A percentile compares a stretch with the other conserved stretches of the same genome.
phyloP scores from a whole-genome alignment of 2,329 filamentous ascomycete species.

The Curvularia sp. region DNA sequence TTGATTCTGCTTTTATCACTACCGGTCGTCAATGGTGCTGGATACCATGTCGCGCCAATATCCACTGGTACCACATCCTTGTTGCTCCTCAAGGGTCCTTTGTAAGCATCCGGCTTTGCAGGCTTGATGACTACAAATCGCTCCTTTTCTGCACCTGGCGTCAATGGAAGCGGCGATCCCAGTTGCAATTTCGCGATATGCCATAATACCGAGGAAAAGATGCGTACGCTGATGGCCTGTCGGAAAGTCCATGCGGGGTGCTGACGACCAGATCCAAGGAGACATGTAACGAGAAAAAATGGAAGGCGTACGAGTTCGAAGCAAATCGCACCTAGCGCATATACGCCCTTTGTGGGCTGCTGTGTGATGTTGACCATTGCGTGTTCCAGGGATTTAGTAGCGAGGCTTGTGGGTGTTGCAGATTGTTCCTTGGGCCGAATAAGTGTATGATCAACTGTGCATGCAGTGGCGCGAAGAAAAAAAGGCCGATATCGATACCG shows the following conservation, averaged over 20 bases:
- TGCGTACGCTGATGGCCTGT: slow-evolving; percentile 48
- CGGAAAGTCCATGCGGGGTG: slow-evolving; percentile 50
- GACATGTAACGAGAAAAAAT: slow-evolving; percentile 51
- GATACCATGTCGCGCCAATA: slow-evolving; percentile 55
- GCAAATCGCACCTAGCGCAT: slow-evolving; percentile 45
- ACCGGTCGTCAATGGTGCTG: slow-evolving; percentile 29
- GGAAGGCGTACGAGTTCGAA: slow-evolving; percentile 49
- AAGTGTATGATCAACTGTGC: neutral
- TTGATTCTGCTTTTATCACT: slow-evolving; percentile 28
- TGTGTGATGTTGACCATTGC: slow-evolving; percentile 29
- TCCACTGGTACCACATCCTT: slow-evolving; percentile 45
- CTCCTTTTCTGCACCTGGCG: slow-evolving; percentile 49
- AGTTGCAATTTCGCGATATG: slow-evolving; percentile 41
- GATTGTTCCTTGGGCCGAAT: neutral
- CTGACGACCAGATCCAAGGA: slow-evolving; percentile 47
- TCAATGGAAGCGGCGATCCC: slow-evolving; percentile 42
- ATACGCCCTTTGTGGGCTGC: slow-evolving; percentile 53
- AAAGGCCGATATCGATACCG: neutral
- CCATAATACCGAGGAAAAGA: slow-evolving; percentile 45
- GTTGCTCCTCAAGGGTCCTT: slow-evolving; percentile 42
- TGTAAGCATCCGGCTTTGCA: slow-evolving; percentile 31
- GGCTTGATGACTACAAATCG: slow-evolving; percentile 48
- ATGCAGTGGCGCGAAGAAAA: neutral
- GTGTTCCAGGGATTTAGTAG: neutral
- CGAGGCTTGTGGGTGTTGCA: neutral